A percentile compares a stretch with the other conserved stretches of the same genome.
Evolutionary conservation across 495 filamentous ascomycete species (phyloP).

Genomic region (Lasiosphaeris hirsuta): DNA sequence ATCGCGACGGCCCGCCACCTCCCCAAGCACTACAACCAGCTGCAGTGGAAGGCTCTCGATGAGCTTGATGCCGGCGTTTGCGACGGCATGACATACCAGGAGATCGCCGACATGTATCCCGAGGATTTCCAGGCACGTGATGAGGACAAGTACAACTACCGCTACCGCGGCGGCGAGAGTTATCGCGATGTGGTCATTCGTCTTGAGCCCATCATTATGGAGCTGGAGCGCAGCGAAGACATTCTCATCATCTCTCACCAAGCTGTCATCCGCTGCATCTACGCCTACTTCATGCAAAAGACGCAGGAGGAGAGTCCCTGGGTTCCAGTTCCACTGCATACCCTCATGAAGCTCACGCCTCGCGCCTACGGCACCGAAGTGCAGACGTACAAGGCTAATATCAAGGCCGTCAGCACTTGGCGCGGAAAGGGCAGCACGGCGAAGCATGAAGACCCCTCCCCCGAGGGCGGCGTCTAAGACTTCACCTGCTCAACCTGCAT

Average conservation of each 20-base stretch:
- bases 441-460: conserved; percentile 56
- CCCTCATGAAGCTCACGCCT: conserved; percentile 92
- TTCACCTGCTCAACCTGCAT: too few relatives aligned
- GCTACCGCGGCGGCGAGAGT: conserved; percentile 92
- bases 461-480: conserved; percentile 33
- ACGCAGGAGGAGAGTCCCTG: conserved; percentile 91
- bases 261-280: conserved; percentile 93
- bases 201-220: conserved; percentile 99
- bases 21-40: conserved; percentile 72
- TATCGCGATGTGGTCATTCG: conserved; percentile 98
- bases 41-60: conserved; percentile 98
- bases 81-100: conserved; percentile 88
- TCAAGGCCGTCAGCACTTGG: conserved; percentile 93
- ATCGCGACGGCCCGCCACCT: conserved; percentile 86
- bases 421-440: conserved; percentile 86
- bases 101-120: conserved; percentile 85
- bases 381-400: conserved; percentile 80
- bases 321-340: conserved; percentile 90
- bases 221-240: conserved; percentile 90
- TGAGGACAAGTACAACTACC: conserved; percentile 98
- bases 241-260: conserved; percentile 98
- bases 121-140: conserved; percentile 93
- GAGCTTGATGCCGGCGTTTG: conserved; percentile 96
- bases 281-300: conserved; percentile 97
- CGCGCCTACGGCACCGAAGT: conserved; percentile 91